Evolutionary conservation across 345 rosid species (phyloP), one percentile per base, ranked within the genome.

Genomic region (Pistacia vera): DNA sequence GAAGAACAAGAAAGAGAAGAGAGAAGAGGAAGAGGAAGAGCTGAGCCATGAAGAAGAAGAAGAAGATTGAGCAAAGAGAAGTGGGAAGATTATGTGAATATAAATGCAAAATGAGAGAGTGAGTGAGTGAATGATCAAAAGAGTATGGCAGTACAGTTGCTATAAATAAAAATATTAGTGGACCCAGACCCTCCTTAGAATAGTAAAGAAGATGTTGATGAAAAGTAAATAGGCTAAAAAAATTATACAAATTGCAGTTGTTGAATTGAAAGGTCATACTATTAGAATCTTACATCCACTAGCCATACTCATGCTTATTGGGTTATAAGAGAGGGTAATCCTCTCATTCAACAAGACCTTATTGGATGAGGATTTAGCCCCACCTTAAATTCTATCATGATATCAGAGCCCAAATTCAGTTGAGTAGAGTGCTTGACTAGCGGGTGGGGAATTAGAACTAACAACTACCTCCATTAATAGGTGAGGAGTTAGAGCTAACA

Each of bases 1-100:
- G 78, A 70, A 87, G 77, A 62, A 83, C 20, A 56, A 88, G 71
- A 74, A 81, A 64, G 72, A 85, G 71, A 75, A 88, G 63, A 63
- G 82, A 72, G 22, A 78, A 62, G 82, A 73, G 78, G 68, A 80
- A 75, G 76, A 83, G 54, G 75, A 30, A 30, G 33, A 5, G 46
- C 6, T 41, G 46, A 41, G 81, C 79, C 88, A 87, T 85, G 60
- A 35, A 62, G 5, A 52, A 18, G 18, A 22, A 55, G 69, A 71
- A 65, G 59, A 63, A 64, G 36, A 20, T 9, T 25, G 35, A 38
- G 36, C 66, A 71, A 72, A 66, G 75, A 68, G 80, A 74, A 79
- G 79, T 64, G 33, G 77, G 83, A 70, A 73, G 75, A 75, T 78
- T 41, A 79, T 54, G 79, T 75, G 81, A 44, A 41, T 85, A 73